Evolutionary conservation across 1,139 yeast species (phyloP).

Genomic region (Eremothecium coryli): DNA sequence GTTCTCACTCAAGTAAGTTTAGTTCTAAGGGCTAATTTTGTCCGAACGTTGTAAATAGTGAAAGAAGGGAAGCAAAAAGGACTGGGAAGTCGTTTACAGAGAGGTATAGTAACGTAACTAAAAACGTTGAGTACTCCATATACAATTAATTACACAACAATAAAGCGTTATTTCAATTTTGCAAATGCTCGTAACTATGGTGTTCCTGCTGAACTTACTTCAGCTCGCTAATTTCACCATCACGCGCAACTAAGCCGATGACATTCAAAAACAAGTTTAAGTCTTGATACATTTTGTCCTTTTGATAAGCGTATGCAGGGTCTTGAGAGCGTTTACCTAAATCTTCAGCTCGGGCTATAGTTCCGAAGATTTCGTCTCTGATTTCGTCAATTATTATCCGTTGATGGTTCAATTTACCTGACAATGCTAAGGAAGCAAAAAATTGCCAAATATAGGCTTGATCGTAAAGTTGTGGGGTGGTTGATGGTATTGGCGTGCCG

Average conservation of each 20-base stretch:
- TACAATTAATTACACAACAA: no score
- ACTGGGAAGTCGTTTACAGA: no score
- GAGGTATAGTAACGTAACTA: no score
- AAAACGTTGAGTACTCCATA: no score
- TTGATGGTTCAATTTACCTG: conserved; percentile 90
- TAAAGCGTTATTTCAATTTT: no score
- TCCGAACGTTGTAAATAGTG: no score
- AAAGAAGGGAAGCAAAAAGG: no score
- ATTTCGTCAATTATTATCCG: conserved; percentile 91
- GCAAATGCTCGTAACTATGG: no score
- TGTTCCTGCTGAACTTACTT: no score
- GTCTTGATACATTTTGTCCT: conserved; percentile 63
- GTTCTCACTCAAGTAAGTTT: no score
- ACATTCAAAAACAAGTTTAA: conserved; percentile 90
- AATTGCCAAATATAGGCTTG: conserved; percentile 95
- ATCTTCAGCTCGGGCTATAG: conserved; percentile 73
- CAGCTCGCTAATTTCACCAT: conserved; percentile 37
- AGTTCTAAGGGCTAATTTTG: no score
- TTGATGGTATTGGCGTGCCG: conserved; percentile 4
- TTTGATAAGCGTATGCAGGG: conserved; percentile 38
- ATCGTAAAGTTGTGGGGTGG: conserved; percentile 38
- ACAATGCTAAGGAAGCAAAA: conserved; percentile 84
- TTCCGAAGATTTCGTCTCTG: conserved; percentile 86
- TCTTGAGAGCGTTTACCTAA: conserved; percentile 38
- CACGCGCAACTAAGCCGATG: conserved; percentile 89